These are phyloP conservation scores for Alternaria burnsii DNA, from an alignment of 2,329 filamentous ascomycete genomes.

Conservation along the genomic window DNA sequence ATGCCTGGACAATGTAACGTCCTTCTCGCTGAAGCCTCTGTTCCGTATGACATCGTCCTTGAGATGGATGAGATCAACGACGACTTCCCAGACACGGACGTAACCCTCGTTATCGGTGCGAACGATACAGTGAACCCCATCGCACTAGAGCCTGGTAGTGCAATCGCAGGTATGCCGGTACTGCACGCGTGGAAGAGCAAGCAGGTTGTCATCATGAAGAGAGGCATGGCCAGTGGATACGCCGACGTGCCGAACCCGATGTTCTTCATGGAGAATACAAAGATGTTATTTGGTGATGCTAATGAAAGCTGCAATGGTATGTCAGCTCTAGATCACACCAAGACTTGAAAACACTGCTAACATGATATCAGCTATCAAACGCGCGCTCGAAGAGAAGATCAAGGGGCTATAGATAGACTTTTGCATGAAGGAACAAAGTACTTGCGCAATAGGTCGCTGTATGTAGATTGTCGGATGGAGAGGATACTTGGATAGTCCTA, in stretches of 20 bases:
- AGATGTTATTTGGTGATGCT: slow-evolving; percentile 92
- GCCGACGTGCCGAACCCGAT: slow-evolving; percentile 92
- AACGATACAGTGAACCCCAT: slow-evolving; percentile 95
- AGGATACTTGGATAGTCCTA: not conserved
- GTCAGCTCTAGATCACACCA: slow-evolving; percentile 2
- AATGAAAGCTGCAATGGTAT: slow-evolving; percentile 78
- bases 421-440: not conserved
- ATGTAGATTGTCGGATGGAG: not conserved
- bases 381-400: slow-evolving; percentile 47
- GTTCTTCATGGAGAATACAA: slow-evolving; percentile 89
- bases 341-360: slow-evolving; percentile 20
- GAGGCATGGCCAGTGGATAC: slow-evolving; percentile 87
- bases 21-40: slow-evolving; percentile 83
- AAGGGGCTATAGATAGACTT: slow-evolving; percentile 32
- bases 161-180: slow-evolving; percentile 92
- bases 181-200: slow-evolving; percentile 94
- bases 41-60: slow-evolving; percentile 89
- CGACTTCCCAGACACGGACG: slow-evolving; percentile 84
- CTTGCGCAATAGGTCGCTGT: not conserved
- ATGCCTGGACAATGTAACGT: slow-evolving; percentile 97
- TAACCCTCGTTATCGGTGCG: slow-evolving; percentile 88
- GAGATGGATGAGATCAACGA: slow-evolving; percentile 98
- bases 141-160: slow-evolving; percentile 80
- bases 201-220: slow-evolving; percentile 92
- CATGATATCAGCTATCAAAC: slow-evolving; percentile 45